Evolutionary conservation across 2,329 filamentous ascomycete species (phyloP).

Genomic region (Penicillium sp.): DNA sequence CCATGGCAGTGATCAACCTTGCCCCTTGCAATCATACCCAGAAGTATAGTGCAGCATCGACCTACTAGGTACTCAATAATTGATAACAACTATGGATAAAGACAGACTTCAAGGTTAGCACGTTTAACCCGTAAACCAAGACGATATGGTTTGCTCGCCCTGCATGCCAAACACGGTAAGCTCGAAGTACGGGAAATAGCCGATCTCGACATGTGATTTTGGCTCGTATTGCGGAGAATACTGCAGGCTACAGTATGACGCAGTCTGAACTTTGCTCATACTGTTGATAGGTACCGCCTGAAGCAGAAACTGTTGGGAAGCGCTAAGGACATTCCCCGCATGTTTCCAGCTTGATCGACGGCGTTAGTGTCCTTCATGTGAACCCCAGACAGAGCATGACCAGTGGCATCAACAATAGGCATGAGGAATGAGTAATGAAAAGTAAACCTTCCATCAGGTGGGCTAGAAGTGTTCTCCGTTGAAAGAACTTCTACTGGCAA

Average conservation of each 20-base stretch:
- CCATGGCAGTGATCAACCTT: too few relatives aligned
- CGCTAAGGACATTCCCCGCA: constrained; percentile 14
- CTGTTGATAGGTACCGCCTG: too few relatives aligned
- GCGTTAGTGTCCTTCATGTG: constrained; percentile 10
- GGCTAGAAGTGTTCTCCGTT: not conserved
- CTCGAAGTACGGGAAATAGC: not conserved
- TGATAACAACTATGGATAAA: not conserved
- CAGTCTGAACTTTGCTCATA: not conserved
- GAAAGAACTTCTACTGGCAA: not conserved
- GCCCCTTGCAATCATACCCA: too few relatives aligned
- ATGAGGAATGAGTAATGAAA: not conserved
- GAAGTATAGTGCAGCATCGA: too few relatives aligned
- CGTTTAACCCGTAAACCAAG: constrained; percentile 5
- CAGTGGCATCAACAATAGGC: not conserved
- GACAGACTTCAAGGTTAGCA: not conserved
- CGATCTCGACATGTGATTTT: constrained; percentile 6
- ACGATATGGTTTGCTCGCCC: constrained; percentile 12
- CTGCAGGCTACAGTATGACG: not conserved
- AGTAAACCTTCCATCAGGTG: not conserved
- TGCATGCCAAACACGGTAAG: constrained; percentile 14
- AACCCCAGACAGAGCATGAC: not conserved
- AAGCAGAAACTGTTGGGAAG: constrained; percentile 9
- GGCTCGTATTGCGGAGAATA: not conserved
- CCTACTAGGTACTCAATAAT: not conserved
- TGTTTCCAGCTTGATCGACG: constrained; percentile 4